phyloP scores from a whole-genome alignment of 306 rosid genomes.

The Hippophae tibetana region DNA sequence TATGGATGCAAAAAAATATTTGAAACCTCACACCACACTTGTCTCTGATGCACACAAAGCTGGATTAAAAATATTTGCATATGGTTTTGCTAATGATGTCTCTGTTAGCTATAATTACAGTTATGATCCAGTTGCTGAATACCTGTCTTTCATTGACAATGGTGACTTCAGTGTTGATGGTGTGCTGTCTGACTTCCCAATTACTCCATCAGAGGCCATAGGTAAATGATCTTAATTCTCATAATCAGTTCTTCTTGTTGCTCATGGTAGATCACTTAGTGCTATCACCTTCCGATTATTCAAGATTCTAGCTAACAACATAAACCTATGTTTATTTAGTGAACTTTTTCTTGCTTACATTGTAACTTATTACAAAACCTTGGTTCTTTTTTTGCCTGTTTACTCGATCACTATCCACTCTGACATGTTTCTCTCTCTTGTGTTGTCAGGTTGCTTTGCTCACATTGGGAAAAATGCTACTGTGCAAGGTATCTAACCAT shows the following conservation, averaged over 20 bases:
- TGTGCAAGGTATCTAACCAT: slow-evolving; percentile 33
- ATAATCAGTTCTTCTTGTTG: not conserved
- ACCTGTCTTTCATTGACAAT: slow-evolving; percentile 56
- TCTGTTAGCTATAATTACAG: slow-evolving; percentile 57
- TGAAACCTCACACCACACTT: slow-evolving; percentile 53
- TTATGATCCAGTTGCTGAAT: slow-evolving; percentile 73
- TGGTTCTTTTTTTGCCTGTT: slow-evolving; percentile 4
- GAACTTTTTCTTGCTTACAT: not conserved
- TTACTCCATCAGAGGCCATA: slow-evolving; percentile 57
- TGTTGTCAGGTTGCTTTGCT: slow-evolving; percentile 70
- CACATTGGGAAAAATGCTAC: slow-evolving; percentile 42
- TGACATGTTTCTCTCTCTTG: slow-evolving; percentile 14
- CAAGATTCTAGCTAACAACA: not conserved
- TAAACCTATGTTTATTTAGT: not conserved
- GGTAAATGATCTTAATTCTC: slow-evolving; percentile 34
- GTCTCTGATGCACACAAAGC: slow-evolving; percentile 75
- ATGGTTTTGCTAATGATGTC: slow-evolving; percentile 57
- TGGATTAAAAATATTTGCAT: slow-evolving; percentile 59
- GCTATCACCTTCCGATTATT: not conserved
- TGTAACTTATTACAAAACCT: not conserved
- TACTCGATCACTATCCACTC: no score
- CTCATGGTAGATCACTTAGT: not conserved
- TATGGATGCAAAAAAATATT: slow-evolving; percentile 27
- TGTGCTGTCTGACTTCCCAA: slow-evolving; percentile 71
- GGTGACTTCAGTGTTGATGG: slow-evolving; percentile 81